phyloP scores from a whole-genome alignment of 2,329 filamentous ascomycete genomes.

The Fusarium buxicola region DNA sequence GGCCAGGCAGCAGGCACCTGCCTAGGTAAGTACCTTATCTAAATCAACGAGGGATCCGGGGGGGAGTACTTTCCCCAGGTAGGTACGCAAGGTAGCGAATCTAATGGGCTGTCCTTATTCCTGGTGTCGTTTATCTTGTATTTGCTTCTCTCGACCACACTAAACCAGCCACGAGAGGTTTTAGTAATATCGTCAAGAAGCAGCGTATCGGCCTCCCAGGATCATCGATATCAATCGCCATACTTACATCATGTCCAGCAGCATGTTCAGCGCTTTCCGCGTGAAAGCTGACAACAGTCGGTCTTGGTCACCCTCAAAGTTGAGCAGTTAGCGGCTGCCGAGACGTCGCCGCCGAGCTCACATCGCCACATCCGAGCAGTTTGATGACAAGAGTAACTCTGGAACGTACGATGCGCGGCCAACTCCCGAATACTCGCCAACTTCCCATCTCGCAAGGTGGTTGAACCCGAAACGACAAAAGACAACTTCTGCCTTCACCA shows the following conservation, averaged over 20 bases:
- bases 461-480: conserved; percentile 31
- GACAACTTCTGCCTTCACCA: conserved; percentile 10
- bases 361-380: conserved; percentile 8
- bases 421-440: conserved; percentile 16
- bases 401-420: conserved; percentile 5
- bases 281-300: conserved; percentile 1
- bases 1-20: too few species aligned
- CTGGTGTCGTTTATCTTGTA: background rate
- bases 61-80: background rate
- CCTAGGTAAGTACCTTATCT: background rate
- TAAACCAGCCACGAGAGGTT: conserved; percentile 1
- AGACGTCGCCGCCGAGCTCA: conserved; percentile 25
- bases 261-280: conserved; percentile 19
- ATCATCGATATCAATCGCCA: conserved; percentile 20
- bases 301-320: background rate
- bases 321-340: conserved; percentile 28
- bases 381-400: background rate
- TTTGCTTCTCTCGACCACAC: background rate
- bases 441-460: conserved; percentile 23
- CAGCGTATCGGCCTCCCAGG: background rate
- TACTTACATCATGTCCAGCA: conserved; percentile 28
- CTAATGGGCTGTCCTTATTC: background rate
- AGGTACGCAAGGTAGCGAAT: background rate
- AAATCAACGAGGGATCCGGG: background rate
- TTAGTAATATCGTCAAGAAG: background rate